Percentiles rank a stretch among this genome's conserved stretches.
These are phyloP conservation scores for Epichloe gansuensis DNA, from an alignment of 2,329 filamentous ascomycete species.

Conservation along the genomic window DNA sequence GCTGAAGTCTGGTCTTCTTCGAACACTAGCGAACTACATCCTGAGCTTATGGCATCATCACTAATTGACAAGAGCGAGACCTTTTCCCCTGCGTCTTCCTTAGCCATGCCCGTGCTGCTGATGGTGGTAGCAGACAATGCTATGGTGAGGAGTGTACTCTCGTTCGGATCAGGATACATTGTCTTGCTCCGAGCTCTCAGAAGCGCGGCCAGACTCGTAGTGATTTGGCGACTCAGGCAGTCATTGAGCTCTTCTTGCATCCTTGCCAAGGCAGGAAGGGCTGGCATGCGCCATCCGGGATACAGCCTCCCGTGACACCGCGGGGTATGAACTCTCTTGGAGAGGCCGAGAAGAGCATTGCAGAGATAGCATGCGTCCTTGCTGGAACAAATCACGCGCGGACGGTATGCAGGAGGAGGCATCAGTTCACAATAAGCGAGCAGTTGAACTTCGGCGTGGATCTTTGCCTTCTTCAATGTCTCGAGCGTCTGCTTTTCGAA, in stretches of 20 bases:
- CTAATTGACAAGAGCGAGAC: background rate
- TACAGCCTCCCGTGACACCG: constrained; percentile 32
- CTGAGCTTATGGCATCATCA: background rate
- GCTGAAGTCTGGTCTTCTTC: background rate
- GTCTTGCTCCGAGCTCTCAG: background rate
- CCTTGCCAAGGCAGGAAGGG: background rate
- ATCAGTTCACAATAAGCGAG: background rate
- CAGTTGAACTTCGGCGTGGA: constrained; percentile 3
- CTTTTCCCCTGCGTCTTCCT: background rate
- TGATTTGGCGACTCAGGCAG: background rate
- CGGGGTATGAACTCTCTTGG: constrained; percentile 28
- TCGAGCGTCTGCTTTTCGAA: background rate
- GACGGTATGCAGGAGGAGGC: constrained; percentile 6
- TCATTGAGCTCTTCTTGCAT: background rate
- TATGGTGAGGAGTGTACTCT: constrained; percentile 1
- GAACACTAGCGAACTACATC: background rate
- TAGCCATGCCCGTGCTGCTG: too few species aligned
- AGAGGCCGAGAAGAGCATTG: constrained; percentile 30
- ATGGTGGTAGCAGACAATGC: background rate
- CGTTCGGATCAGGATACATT: background rate
- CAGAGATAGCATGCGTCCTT: constrained; percentile 40
- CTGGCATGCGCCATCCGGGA: constrained; percentile 1
- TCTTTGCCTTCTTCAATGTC: background rate
- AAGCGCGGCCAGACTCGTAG: background rate
- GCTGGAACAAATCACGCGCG: constrained; percentile 33